A percentile compares a stretch with the other conserved stretches of the same genome.
Conservation (phyloP, 139 green algal species). For the Micromonas commoda region DNA sequence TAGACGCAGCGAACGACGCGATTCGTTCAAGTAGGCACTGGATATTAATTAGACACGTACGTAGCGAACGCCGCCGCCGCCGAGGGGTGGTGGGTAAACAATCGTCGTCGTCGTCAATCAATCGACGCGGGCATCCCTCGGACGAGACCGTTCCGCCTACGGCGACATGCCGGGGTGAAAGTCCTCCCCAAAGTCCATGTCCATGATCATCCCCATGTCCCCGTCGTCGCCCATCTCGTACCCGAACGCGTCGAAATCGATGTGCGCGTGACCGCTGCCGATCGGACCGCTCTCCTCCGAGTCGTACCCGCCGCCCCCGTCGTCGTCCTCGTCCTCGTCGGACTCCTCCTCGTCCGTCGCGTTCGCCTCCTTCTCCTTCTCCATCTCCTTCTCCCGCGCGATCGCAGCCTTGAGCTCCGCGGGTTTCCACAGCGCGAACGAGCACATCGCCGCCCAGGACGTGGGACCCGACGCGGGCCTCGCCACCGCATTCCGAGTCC, state of each 20-base stretch:
- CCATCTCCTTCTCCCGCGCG: neutral
- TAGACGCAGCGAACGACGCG: no score
- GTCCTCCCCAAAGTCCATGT: neutral
- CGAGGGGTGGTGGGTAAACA: no score
- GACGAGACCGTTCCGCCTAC: neutral
- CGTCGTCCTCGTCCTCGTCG: neutral
- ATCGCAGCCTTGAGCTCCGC: neutral
- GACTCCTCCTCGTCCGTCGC: neutral
- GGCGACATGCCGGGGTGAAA: neutral
- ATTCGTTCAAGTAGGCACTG: no score
- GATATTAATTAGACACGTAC: no score
- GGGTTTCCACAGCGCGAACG: neutral
- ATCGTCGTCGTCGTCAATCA: no score
- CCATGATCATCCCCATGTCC: neutral
- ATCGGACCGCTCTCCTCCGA: no score
- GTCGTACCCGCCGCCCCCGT: neutral
- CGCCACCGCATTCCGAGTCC: neutral
- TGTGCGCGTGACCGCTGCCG: no score
- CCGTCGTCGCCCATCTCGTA: neutral
- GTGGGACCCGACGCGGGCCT: slow-evolving; percentile 1
- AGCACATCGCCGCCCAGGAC: slow-evolving; percentile 10
- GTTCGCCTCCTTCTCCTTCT: neutral
- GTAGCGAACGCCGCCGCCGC: neutral
- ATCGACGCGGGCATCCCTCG: no score
- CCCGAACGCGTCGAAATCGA: no score